Percentiles rank a stretch among this genome's conserved stretches.
These are phyloP conservation scores for Candida schatavii DNA, from an alignment of 805 yeast species.

Conservation along the genomic window DNA sequence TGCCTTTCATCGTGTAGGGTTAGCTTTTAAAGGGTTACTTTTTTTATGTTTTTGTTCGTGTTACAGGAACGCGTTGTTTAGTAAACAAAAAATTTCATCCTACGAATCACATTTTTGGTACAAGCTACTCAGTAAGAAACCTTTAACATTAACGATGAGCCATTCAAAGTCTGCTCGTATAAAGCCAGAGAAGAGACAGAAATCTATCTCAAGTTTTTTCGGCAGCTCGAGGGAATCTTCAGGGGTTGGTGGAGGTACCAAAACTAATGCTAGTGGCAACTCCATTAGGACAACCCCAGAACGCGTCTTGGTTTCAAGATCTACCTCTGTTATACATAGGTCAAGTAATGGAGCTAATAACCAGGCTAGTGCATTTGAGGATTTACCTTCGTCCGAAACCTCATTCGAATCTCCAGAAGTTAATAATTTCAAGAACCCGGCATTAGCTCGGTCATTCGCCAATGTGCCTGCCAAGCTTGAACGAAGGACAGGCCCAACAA, in stretches of 20 bases:
- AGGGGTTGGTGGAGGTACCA: neutral
- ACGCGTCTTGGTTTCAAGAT: constrained; percentile 12
- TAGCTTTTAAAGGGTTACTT: no score
- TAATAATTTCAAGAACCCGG: constrained; percentile 35
- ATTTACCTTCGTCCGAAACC: constrained; percentile 28
- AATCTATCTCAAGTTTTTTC: constrained; percentile 29
- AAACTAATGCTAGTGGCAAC: neutral
- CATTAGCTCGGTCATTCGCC: constrained; percentile 15
- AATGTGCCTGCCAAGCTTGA: neutral
- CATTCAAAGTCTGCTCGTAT: neutral
- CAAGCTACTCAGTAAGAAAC: no score
- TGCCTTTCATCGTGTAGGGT: no score
- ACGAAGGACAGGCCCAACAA: neutral
- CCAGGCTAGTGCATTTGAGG: constrained; percentile 22
- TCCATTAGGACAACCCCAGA: constrained; percentile 11
- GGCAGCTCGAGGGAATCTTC: constrained; percentile 1
- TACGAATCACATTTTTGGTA: no score
- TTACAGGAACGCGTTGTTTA: no score
- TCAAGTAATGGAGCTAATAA: constrained; percentile 15
- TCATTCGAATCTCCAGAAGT: constrained; percentile 38
- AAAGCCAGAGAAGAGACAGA: constrained; percentile 17
- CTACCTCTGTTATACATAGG: constrained; percentile 20
- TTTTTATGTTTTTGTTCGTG: no score
- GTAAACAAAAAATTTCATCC: no score
- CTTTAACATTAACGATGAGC: constrained; percentile 1